Percentiles rank a stretch among this genome's conserved stretches.
Conservation (phyloP, 768 basidiomycete genomes). For the Xerocomus brunneocitrinus region DNA sequence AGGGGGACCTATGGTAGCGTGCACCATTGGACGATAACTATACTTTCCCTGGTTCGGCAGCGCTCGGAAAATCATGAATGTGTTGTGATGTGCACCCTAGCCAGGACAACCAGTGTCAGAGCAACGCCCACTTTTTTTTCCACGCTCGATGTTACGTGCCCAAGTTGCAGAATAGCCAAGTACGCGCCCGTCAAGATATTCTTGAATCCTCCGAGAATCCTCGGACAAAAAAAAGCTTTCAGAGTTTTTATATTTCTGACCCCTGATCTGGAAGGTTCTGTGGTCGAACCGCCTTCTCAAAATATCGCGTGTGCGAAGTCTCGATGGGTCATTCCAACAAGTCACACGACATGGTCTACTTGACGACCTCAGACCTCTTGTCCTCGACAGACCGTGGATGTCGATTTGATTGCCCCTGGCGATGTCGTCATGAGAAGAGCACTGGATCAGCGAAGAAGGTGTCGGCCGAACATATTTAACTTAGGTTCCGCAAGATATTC, state of each 20-base stretch:
- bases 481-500: not conserved
- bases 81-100: not conserved
- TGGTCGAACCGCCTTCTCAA: not conserved
- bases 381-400: not conserved
- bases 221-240: not conserved
- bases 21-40: not conserved
- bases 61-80: not conserved
- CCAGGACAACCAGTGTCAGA: not conserved
- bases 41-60: not conserved
- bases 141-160: not conserved
- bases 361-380: not conserved
- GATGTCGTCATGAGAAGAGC: not conserved
- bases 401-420: not conserved
- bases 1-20: not conserved
- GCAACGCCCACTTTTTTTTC: not conserved
- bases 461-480: not conserved
- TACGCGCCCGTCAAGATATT: not conserved
- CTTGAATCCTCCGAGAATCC: not conserved
- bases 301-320: not conserved
- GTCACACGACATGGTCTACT: not conserved
- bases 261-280: not conserved
- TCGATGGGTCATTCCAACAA: not conserved
- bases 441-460: not conserved
- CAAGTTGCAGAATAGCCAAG: not conserved
- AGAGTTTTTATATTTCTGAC: not conserved